Base-by-base conservation (phyloP, 2,329 filamentous ascomycete genomes). In the Verticillium nonalfalfae region DNA sequence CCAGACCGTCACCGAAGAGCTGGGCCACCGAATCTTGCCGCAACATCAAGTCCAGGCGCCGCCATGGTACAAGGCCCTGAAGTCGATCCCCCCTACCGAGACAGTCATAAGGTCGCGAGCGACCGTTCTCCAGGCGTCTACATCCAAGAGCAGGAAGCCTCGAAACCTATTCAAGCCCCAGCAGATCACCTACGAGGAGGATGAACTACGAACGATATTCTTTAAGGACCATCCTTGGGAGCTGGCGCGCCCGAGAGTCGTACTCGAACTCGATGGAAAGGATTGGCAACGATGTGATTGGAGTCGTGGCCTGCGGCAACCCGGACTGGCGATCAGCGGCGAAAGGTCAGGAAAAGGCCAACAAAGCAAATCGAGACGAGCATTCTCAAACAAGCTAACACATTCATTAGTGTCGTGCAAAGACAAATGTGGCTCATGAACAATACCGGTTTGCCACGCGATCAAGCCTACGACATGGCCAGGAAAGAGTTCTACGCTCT, bases 141-240 rank as follows among this genome's bases (percentile, higher is more conserved):
- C 76, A 62, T 72, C 73, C n/a, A 85, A 81, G 69, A 76, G 77
- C 59, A 80, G 81, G 72, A 90, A 88, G 73, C 82, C 89, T 35
- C 92, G 86, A 75, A 86, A 87, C 68, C 78, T 97, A 68, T 98
- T 93, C 80, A 86, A 88, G 68, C 95, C 95, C 1, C 85, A 93
- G 66, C 77, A 80, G 62, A 88, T 99, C 65, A 79, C 78, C 60
- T 97, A 95, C 73, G 85, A 90, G 63, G 95, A 99, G 74, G 95
- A 99, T 76, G 76, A 79, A 63, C 81, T 99, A 70, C 88, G 95
- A 65, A 81, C 78, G 67, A 85, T 88, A 34, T 99, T 98, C 78
- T 99, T 91, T 79, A 86, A 83, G 70, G 94, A 99, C 74, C 95
- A 99, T 73, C 95, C 95, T 5, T 99, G 95, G 95, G 95, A 99